Base-by-base conservation (phyloP, 1,139 yeast genomes). In the Suhomyces yuchorum region DNA sequence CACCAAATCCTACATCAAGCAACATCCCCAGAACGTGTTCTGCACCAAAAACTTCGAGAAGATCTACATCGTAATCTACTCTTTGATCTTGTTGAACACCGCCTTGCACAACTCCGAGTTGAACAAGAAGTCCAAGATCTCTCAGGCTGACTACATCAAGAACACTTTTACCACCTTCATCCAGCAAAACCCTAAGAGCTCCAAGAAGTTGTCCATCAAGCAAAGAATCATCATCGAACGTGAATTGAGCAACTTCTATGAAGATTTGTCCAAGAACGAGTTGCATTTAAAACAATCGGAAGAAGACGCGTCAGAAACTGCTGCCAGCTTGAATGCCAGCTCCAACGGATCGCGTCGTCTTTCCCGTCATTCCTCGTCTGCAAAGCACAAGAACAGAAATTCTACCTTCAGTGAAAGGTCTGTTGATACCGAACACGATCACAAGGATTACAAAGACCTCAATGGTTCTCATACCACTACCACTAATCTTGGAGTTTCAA, bases 1-100 rank as follows among this genome's bases (percentile, higher is more conserved):
- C 61, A 78, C 96, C 20, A 77, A 78, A 51, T 77, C 87, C 48
- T 90, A 92, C 56, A 87, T 79, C 65, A 63, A 73, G 63, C 65
- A 77, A 71, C 68, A 77, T 69, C 73, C 83, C 54, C 60, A 62
- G 14, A 78, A 75, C 54, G 70, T 77, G 11, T 81, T 83, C 60
- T 77, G 71, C 52, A 75, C 80, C 19, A 62, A 75, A 42, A 77
- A 81, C 56, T 77, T 79, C 46, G 87, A 81, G 53, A 80, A 85
- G 41, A 82, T 87, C 50, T 89, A 88, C 61, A 82, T 91, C 37
- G 73, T 89, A 11, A 77, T 89, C 37, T 90, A 88, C 67, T 80
- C 92, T 8, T 73, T 90, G 56, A 76, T 90, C 48, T 75, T 90
- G 48, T 73, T 89, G 47, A 90, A 90, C 59, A 84, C 90, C 2